Base-by-base conservation (phyloP, 2,329 filamentous ascomycete species). In the Penicillium sp. region DNA sequence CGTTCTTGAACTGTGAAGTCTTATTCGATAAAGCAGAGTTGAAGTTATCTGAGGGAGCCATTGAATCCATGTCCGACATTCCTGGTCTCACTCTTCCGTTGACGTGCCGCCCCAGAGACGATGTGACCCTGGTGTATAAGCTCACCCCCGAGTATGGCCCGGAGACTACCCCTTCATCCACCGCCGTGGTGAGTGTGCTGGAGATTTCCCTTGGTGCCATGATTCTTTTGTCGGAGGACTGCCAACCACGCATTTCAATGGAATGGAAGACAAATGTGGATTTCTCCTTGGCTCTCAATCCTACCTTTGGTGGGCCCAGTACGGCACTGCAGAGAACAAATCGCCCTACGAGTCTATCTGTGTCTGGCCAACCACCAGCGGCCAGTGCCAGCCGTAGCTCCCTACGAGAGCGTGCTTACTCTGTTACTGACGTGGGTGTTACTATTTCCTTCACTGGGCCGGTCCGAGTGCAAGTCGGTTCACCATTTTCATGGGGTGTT, bases 391-490 rank as follows among this genome's bases (percentile, higher is more conserved):
- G 69, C 50, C 64, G 73, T 56, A 71, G 67, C 46, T 75, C 73
- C 43, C 55, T 75, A 21, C 66, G 74, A 50, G 72, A 75, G 57
- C 66, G 72, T 45, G 72, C 72, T n/a, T 73, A 73, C 57, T 72
- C 72, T 14, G 64, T 71, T 1, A 75, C 75, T 13, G 73, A 78
- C 46, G 61, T 79, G 48, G 81, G 79, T 9, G 72, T 87, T 21
- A 83, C 79, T 0, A 77, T 88, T 43, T 85, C 83, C 1, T 81
- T 88, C 62, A 80, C 80, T 5, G 81, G 82, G 0, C 83, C 84
- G 4, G 68, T 73, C 5, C 73, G 69, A 16, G 80, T 83, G 11
- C 67, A 74, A 9, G 78, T 84, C n/a, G 81, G 81, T 13, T 74
- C 80, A 37, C 73, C 79, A 3, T 86, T 88, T 65, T 74, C 75